These are phyloP conservation scores for Mycena capillaripes DNA, from an alignment of 768 basidiomycete species.

Conservation along the genomic window DNA sequence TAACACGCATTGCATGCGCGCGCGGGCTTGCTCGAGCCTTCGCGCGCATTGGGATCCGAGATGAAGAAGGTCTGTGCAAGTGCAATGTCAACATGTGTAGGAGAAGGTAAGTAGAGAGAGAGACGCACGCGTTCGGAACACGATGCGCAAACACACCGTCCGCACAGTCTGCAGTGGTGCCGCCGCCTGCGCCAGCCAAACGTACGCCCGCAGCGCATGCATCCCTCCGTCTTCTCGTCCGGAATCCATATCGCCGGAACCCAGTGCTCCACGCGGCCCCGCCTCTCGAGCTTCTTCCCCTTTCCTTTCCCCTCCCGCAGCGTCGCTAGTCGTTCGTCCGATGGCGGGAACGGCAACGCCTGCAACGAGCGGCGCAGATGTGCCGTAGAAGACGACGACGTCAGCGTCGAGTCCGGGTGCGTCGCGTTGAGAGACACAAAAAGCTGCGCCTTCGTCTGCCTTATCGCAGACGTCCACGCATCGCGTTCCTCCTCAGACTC, in stretches of 20 bases:
- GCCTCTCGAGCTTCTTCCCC: slow-evolving; percentile 49
- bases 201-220: slow-evolving; percentile 85
- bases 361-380: slow-evolving; percentile 82
- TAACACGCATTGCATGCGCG: slow-evolving; percentile 91
- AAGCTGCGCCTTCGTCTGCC: slow-evolving; percentile 78
- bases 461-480: slow-evolving; percentile 76
- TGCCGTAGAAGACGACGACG: slow-evolving; percentile 80
- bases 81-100: background rate
- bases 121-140: slow-evolving; percentile 84
- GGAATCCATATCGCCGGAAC: slow-evolving; percentile 95
- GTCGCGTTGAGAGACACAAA: slow-evolving; percentile 79
- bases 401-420: slow-evolving; percentile 85
- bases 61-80: slow-evolving; percentile 84
- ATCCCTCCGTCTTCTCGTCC: slow-evolving; percentile 83
- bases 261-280: slow-evolving; percentile 81
- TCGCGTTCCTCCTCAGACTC: slow-evolving; percentile 70
- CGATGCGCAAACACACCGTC: slow-evolving; percentile 85
- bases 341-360: slow-evolving; percentile 77
- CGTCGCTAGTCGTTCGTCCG: slow-evolving; percentile 59
- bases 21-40: slow-evolving; percentile 67
- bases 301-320: slow-evolving; percentile 29
- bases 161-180: slow-evolving; percentile 91
- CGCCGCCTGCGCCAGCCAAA: slow-evolving; percentile 87
- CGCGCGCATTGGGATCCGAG: slow-evolving; percentile 64
- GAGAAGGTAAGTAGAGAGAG: background rate